Evolutionary conservation across 2,329 filamentous ascomycete genomes (phyloP), one percentile per base, ranked within the genome.

Genomic region (Elsinoe batatas): DNA sequence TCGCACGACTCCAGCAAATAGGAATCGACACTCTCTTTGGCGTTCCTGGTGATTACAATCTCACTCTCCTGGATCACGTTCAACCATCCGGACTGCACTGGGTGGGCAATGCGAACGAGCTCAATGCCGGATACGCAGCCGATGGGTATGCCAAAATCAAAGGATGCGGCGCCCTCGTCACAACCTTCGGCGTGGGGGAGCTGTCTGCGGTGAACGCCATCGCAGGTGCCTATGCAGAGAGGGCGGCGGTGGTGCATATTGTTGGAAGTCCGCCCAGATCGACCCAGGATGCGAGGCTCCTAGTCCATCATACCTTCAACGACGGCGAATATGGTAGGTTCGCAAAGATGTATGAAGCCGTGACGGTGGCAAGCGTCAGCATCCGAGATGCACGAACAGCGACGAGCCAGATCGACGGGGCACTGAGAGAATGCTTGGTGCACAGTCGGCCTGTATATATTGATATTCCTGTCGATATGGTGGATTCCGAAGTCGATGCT

Each of bases 111-210:
- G 64, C 65, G 44, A 70, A 70, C 56, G 68, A 70, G 51, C 60
- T 71, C 37, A 69, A 69, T 49, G 66, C 63, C 26, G 67, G 64
- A 15, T 90, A 90, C 64, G 85, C 86, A 26, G 84, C 87, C n/a
- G 87, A 90, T 71, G 87, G 86, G 20, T 90, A 90, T 66, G 85
- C 85, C 56, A 79, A 86, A 60, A 78, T 88, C 58, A 85, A 85
- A 56, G 83, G 84, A 42, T 82, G 88, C 33, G 78, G 79, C 3
- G 85, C 85, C 30, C 70, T 90, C 47, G 70, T 90, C 61, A 90
- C 86, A 38, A 88, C 86, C 0, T 89, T 89, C 60, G 87, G 86
- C 53, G 85, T 89, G 3, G 86, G 76, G 7, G 76, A 79, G 62
- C 65, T 78, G n/a, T 88, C 84, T 2, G 84, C 85, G 49, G 74